These are phyloP conservation scores for Plectosphaerella sp. DNA, from an alignment of 2,329 filamentous ascomycete species.

Conservation along the genomic window DNA sequence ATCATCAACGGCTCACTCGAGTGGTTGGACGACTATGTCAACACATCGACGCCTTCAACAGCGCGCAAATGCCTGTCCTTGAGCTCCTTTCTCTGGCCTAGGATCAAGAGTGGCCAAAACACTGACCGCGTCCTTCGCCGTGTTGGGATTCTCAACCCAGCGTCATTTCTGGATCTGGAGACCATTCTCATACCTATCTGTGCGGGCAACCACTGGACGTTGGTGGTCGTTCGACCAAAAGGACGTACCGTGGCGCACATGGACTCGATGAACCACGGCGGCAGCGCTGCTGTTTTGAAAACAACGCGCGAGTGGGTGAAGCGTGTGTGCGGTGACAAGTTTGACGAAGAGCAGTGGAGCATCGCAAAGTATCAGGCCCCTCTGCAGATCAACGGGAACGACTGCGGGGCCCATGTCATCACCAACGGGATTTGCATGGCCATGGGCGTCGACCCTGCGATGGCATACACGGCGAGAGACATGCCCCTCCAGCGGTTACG, in stretches of 20 bases:
- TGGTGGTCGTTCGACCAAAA: slow-evolving; percentile 61
- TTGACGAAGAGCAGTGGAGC: slow-evolving; percentile 55
- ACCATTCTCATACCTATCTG: slow-evolving; percentile 69
- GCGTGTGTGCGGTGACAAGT: slow-evolving; percentile 33
- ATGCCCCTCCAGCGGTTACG: slow-evolving; percentile 56
- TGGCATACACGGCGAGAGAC: slow-evolving; percentile 44
- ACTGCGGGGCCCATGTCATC: slow-evolving; percentile 75
- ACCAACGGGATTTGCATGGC: slow-evolving; percentile 65
- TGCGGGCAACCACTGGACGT: slow-evolving; percentile 63
- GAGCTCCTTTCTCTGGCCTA: slow-evolving; percentile 59
- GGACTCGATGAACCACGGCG: slow-evolving; percentile 54
- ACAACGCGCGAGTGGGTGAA: slow-evolving; percentile 42
- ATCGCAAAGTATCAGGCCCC: slow-evolving; percentile 45
- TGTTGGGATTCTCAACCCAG: slow-evolving; percentile 48
- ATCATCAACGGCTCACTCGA: slow-evolving; percentile 64
- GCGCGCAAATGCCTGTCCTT: background rate
- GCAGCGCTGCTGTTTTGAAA: slow-evolving; percentile 50
- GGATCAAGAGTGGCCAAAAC: slow-evolving; percentile 33
- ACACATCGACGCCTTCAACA: slow-evolving; percentile 33
- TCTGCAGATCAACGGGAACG: slow-evolving; percentile 61
- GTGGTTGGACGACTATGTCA: slow-evolving; percentile 56
- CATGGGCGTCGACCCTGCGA: slow-evolving; percentile 46
- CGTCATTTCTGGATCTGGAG: slow-evolving; percentile 60
- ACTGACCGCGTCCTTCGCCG: slow-evolving; percentile 54
- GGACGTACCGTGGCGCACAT: slow-evolving; percentile 61